phyloP scores from a whole-genome alignment of 1,284 basidiomycete species.

The Tylopilus sp. region DNA sequence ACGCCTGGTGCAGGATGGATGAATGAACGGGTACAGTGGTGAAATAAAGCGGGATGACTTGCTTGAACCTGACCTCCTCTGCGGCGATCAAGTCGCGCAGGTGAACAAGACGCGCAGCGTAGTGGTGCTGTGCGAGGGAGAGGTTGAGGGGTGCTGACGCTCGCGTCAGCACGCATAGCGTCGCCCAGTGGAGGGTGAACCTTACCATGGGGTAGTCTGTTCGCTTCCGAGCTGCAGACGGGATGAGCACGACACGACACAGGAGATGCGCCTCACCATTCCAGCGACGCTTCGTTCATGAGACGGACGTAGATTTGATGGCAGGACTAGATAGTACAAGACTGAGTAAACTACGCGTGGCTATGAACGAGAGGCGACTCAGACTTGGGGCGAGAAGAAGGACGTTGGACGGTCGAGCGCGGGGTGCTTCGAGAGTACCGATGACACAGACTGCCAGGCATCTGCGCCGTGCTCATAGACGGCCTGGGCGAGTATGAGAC shows the following conservation, averaged over 20 bases:
- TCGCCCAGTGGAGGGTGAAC: constrained; percentile 1
- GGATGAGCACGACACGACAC: constrained; percentile 10
- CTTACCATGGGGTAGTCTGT: constrained; percentile 40
- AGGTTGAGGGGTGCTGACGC: constrained; percentile 49
- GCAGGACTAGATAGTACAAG: constrained; percentile 51
- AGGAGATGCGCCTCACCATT: constrained; percentile 47
- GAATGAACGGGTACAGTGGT: not conserved
- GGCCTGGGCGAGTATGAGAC: constrained; percentile 76
- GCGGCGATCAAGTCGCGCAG: constrained; percentile 61
- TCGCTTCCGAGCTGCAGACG: constrained; percentile 38
- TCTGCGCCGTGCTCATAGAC: constrained; percentile 78
- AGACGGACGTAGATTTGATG: constrained; percentile 60
- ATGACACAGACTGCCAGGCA: constrained; percentile 68
- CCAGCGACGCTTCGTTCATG: constrained; percentile 62
- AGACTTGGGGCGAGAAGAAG: constrained; percentile 63
- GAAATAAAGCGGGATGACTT: constrained; percentile 18
- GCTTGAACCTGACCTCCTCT: constrained; percentile 80
- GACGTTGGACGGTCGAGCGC: constrained; percentile 57
- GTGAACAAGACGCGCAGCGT: constrained; percentile 63
- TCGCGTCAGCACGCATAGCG: not conserved
- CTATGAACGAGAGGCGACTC: constrained; percentile 25
- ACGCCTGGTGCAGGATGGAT: constrained; percentile 34
- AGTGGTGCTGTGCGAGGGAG: constrained; percentile 69
- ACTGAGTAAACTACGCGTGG: constrained; percentile 20
- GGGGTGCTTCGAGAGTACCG: constrained; percentile 62